Evolutionary conservation across 176 grass and related monocot species (phyloP).

Genomic region (Phragmites australis): DNA sequence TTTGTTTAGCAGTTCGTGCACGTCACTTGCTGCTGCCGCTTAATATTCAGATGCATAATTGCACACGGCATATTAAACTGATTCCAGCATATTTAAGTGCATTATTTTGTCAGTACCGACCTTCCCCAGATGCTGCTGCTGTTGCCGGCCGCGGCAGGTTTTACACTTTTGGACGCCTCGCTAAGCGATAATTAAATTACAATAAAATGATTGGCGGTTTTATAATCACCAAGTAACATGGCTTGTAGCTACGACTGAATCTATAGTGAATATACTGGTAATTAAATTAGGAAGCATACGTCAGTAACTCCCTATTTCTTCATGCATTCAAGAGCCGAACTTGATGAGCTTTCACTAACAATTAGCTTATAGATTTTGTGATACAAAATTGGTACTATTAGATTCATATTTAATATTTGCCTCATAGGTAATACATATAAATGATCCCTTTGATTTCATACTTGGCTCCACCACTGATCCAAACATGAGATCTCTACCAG

Average conservation of each 20-base stretch:
- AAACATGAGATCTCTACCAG: too few relatives aligned
- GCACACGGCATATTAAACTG: not conserved
- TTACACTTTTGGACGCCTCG: not conserved
- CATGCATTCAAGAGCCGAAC: too few relatives aligned
- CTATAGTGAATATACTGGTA: too few relatives aligned
- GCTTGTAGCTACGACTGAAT: not conserved
- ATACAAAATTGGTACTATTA: too few relatives aligned
- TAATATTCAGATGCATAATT: conserved; percentile 1
- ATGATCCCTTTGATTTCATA: too few relatives aligned
- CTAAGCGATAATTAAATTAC: not conserved
- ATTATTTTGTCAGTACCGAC: conserved; percentile 25
- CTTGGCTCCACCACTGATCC: too few relatives aligned
- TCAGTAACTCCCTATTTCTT: too few relatives aligned
- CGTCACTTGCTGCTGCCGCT: not conserved
- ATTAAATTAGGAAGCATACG: not conserved
- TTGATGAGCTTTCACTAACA: too few relatives aligned
- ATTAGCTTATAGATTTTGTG: too few relatives aligned
- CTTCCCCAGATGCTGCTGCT: not conserved
- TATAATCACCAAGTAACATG: not conserved
- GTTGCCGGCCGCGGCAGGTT: not conserved
- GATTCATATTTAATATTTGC: too few relatives aligned
- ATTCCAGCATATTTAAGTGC: conserved; percentile 1
- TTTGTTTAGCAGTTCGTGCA: not conserved
- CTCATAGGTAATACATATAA: too few relatives aligned
- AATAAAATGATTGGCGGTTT: conserved; percentile 15